These are phyloP conservation scores for Diaporthe capsici DNA, from an alignment of 2,329 filamentous ascomycete genomes.

Conservation along the genomic window DNA sequence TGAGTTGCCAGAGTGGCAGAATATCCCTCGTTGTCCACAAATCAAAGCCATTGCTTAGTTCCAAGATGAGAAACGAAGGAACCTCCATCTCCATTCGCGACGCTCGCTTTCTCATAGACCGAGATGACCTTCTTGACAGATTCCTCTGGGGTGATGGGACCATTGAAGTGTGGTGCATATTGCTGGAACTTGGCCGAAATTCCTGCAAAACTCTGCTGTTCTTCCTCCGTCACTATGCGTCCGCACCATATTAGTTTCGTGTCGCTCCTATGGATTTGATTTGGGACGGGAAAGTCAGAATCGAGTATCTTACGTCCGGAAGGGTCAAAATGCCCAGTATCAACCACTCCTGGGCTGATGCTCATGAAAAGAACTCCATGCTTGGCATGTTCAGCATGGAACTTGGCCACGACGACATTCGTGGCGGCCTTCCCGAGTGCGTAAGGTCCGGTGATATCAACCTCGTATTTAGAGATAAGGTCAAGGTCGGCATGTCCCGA, in stretches of 20 bases:
- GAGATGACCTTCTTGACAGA: slow-evolving; percentile 52
- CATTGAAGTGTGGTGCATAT: slow-evolving; percentile 58
- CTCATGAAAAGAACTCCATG: slow-evolving; percentile 67
- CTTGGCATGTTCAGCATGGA: slow-evolving; percentile 61
- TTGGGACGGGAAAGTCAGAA: not conserved
- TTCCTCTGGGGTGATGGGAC: slow-evolving; percentile 52
- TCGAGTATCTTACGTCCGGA: slow-evolving; percentile 42
- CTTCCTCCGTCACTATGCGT: slow-evolving; percentile 47
- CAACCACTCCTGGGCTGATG: slow-evolving; percentile 66
- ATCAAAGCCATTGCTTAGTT: slow-evolving; percentile 63
- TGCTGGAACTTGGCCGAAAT: slow-evolving; percentile 50
- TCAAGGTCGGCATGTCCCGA: slow-evolving; percentile 63
- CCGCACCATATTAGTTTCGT: not conserved
- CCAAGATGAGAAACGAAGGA: slow-evolving; percentile 68
- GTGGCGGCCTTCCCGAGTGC: slow-evolving; percentile 65
- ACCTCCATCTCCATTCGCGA: slow-evolving; percentile 64
- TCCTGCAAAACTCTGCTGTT: slow-evolving; percentile 44
- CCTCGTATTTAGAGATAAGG: slow-evolving; percentile 52
- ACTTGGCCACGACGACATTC: slow-evolving; percentile 69
- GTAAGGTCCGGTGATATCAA: slow-evolving; percentile 55
- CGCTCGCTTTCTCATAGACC: slow-evolving; percentile 54
- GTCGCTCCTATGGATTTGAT: not conserved
- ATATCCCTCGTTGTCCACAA: not conserved
- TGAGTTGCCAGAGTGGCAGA: not conserved
- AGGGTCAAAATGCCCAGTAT: slow-evolving; percentile 53